Evolutionary conservation across 2,329 filamentous ascomycete genomes (phyloP), one percentile per base, ranked within the genome.

Genomic region (Cladophialophora psammophila): DNA sequence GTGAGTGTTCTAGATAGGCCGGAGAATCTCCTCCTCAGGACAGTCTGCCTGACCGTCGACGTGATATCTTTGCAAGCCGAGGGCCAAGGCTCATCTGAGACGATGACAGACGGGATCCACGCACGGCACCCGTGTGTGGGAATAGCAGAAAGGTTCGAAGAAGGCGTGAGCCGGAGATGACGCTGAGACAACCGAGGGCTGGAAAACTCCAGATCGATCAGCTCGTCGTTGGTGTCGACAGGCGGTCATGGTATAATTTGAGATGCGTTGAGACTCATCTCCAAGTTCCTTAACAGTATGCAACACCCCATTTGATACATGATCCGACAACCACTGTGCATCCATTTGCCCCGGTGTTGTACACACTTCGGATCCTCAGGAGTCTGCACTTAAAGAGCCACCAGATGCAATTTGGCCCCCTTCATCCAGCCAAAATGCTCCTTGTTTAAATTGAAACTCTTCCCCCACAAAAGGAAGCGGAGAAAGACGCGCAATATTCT

Each of bases 121-220:
- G 60, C 60, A 66, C 64, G 57, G 60, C 55, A 35, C 55, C 55
- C 52, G 45, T 45, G 50, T 35, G 10, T 32, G 36, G 13, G 52
- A 52, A 42, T 40, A 35, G 35, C n/a, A 26, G 45, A 50, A 18
- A 20, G 52, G 40, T 58, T 58, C 60, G n/a, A 63, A 53, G 54
- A 60, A 61, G 63, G 60, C 52, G 35, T 48, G 50, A 34, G 52
- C 60, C 60, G 67, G 67, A 69, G 60, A 69, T 69, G 67, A 69
- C 38, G 60, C 60, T 69, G 67, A 69, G 67, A 69, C 67, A 69
- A 60, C 56, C 56, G 65, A 64, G 20, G 12, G 35, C 42, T 50
- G 60, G 20, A 52, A 36, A n/a, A 3, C 32, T 38, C n/a, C 15
- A 38, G 42, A 53, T 61, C 32, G 12, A 61, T 35, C 31, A 60